These are phyloP conservation scores for Coniella vitis DNA, from an alignment of 2,329 filamentous ascomycete genomes.

Conservation along the genomic window DNA sequence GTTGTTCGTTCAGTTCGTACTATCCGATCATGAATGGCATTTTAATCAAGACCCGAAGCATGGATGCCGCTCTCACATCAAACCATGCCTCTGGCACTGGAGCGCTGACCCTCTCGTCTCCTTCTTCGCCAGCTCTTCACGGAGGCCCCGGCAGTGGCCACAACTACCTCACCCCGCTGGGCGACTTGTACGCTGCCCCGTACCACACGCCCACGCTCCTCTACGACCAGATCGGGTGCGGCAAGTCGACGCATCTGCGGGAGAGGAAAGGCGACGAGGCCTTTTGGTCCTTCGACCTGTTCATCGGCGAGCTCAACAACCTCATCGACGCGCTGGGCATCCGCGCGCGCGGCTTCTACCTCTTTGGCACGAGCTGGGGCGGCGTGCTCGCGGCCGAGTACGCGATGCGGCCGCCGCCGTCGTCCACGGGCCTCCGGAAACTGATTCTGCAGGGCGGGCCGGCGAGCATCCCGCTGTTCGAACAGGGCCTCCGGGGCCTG, in stretches of 20 bases:
- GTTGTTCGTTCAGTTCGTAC: too few relatives aligned
- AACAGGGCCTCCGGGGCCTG: constrained; percentile 14
- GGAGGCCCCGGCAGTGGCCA: constrained; percentile 40
- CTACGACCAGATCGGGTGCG: constrained; percentile 48
- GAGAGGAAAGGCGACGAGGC: constrained; percentile 27
- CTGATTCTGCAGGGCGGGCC: constrained; percentile 20
- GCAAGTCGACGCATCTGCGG: constrained; percentile 37
- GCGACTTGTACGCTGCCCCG: constrained; percentile 10
- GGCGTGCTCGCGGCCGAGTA: constrained; percentile 8
- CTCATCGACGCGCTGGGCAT: constrained; percentile 18
- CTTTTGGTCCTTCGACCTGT: constrained; percentile 20
- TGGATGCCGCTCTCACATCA: too few relatives aligned
- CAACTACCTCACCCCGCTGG: constrained; percentile 27
- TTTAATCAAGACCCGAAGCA: too few relatives aligned
- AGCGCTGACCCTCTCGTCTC: too few relatives aligned
- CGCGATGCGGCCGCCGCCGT: constrained; percentile 14
- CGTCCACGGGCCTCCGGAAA: constrained; percentile 18
- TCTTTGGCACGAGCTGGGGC: constrained; percentile 11
- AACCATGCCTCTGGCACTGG: too few relatives aligned
- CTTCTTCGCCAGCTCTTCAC: constrained; percentile 27
- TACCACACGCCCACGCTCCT: constrained; percentile 34
- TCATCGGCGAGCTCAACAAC: constrained; percentile 21
- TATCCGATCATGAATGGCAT: too few relatives aligned
- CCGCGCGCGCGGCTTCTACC: constrained; percentile 16
- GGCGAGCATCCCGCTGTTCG: constrained; percentile 21